A percentile compares a stretch with the other conserved stretches of the same genome.
These are phyloP conservation scores for Nyctanthes arbortristis DNA, from an alignment of 257 asterid species.

Conservation along the genomic window DNA sequence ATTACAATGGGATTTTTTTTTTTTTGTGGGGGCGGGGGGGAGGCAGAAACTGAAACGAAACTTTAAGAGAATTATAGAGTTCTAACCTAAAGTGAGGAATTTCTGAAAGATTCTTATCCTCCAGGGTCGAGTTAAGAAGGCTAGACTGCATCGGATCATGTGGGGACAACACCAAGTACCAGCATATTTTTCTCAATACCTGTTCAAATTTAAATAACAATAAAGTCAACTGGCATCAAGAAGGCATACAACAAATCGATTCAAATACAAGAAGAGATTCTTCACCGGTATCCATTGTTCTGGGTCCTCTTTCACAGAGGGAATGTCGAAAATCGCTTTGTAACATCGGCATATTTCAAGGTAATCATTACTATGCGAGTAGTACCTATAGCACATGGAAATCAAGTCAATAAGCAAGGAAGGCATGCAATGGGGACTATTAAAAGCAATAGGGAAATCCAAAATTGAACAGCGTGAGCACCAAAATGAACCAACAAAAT, in stretches of 20 bases:
- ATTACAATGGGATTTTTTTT: too few species aligned
- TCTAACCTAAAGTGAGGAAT: slow-evolving; percentile 82
- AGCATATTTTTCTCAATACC: slow-evolving; percentile 96
- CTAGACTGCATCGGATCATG: slow-evolving; percentile 97
- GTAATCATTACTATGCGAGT: slow-evolving; percentile 79
- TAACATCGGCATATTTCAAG: slow-evolving; percentile 97
- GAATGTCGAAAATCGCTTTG: slow-evolving; percentile 93
- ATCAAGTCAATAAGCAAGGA: slow-evolving; percentile 1
- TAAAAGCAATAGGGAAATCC: background rate
- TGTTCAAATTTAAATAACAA: slow-evolving; percentile 25
- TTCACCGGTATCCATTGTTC: slow-evolving; percentile 86
- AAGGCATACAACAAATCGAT: background rate
- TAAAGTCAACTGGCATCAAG: slow-evolving; percentile 5
- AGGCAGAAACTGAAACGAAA: too few species aligned
- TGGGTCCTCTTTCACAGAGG: slow-evolving; percentile 82
- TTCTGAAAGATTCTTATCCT: slow-evolving; percentile 92
- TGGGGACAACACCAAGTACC: slow-evolving; percentile 91
- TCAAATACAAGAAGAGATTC: slow-evolving; percentile 6
- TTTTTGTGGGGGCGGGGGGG: too few species aligned
- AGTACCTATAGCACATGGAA: slow-evolving; percentile 55
- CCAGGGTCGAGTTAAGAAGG: slow-evolving; percentile 90
- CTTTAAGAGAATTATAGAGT: background rate
- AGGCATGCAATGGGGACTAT: background rate
- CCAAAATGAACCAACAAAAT: background rate
- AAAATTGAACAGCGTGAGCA: background rate